Base-by-base conservation (phyloP, 2,329 filamentous ascomycete genomes). In the Xylariaceae sp. region DNA sequence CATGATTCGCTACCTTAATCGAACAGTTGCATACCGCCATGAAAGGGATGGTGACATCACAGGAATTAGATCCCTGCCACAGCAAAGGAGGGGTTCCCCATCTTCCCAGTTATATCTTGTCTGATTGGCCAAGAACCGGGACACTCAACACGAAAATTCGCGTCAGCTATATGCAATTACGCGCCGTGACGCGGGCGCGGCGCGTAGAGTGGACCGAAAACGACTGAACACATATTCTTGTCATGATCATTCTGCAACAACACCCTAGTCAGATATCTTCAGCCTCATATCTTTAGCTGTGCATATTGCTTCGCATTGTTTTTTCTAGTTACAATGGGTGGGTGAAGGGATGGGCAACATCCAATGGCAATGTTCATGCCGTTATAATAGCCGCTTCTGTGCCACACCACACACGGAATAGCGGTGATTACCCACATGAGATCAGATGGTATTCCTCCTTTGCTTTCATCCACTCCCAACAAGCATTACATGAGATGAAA, bases 71-170 rank as follows among this genome's bases (percentile, higher is more conserved):
- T 34, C 36, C 43, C 21, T 50, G 53, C 19, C 33, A 4, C 12
- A 14, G 14, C n/a, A n/a, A 11, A 40, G 48, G 50, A 40, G 50
- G 50, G 50, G 44, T 39, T 58, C 29, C 23, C 54, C 53, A 46
- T 28, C 21, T 16, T 3, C 5, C 31, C 31, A 6, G 28, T 11
- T 16, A 33, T 8, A 7, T 16, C 14, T 16, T 5, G 3, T 58
- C 44, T 26, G 7, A 54, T 58, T 58, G 55, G 55, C 33, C 6
- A 4, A 17, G 36, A 19, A 50, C 17, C 31, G 16, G 37, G 14
- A 26, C 7, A n/a, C 39, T 24, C 16, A 16, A 48, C 56, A 48
- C 56, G 56, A 59, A 59, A 44, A 52, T 48, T 59, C 56, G 56
- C 56, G 56, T 47, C 39, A 49, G 43, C 51, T 40, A 23, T 17